Base-by-base conservation (phyloP, 495 filamentous ascomycete species). In the Astrothelium subdiscretum region DNA sequence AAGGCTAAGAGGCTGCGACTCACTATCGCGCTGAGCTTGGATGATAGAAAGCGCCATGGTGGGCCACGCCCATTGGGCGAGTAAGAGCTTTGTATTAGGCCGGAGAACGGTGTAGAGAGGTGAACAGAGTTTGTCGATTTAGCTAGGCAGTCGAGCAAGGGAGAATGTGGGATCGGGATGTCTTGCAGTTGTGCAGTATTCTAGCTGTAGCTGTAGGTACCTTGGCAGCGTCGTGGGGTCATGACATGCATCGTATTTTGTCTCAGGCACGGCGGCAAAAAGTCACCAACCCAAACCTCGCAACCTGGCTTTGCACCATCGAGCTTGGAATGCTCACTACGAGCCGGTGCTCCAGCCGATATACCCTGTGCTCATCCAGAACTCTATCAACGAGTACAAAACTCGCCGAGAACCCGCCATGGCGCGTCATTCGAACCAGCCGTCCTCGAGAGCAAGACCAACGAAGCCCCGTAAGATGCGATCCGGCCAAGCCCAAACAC, bases 11-110 rank as follows among this genome's bases (percentile, higher is more conserved):
- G 13, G n/a, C 12, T 57, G 2, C 31, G 3, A 51, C 69, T 57
- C 35, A 74, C 74, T 60, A 10, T 72, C 70, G 51, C 74, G 71
- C 69, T 76, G 75, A 1, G 71, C 61, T 31, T 76, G 71, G 38
- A 77, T 71, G 12, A 75, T 72, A 18, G 74, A 76, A 42, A 69
- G 66, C 31, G 67, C 68, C 73, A 75, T 76, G 61, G 32, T 59
- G 68, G 48, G 20, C 48, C n/a, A 54, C 10, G 48, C 48, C 48
- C 48, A 54, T 54, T 54, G 48, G 20, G 29, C 24, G 48, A 54
- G 48, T 6, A 5, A 5, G 29, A 32, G 6, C 8, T 32, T 35
- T 29, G 29, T 10, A 26, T 4, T 29, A 24, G 29, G 24, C n/a
- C 43, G 20, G 20, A 15, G 43, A 22, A 4, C 8, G n/a, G 3